Evolutionary conservation across 331 rosid genomes (phyloP), one percentile per base, ranked within the genome.

Genomic region (Quercus tomentella): DNA sequence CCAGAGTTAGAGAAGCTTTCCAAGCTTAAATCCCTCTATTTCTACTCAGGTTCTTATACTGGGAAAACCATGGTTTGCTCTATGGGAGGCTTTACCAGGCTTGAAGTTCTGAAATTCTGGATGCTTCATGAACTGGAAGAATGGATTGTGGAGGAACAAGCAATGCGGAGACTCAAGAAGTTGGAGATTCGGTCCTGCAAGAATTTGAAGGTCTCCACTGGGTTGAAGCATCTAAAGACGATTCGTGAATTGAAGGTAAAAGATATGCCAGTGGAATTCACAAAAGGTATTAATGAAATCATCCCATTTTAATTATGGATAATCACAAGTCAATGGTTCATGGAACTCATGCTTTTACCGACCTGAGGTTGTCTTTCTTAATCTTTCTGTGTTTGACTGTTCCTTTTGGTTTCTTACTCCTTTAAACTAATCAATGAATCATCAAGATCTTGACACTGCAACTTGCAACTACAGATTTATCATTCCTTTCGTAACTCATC

Each of bases 61-160:
- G 81, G 80, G 26, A 43, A 0, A 2, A 7, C 2, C 55, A 82
- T 85, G 87, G 77, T 30, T 75, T 85, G 85, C 76, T 28, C 51
- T 10, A 43, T 22, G 1, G 72, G 7, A 0, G 33, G 75, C 6
- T 82, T 87, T 76, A 79, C 9, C 25, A 9, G 68, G 80, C 91
- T 87, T 66, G 43, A 30, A 35, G 85, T 82, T n/a, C 28, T 88
- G 5, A 82, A 81, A 72, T 56, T 88, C n/a, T n/a, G n/a, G n/a
- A n/a, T n/a, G n/a, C n/a, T n/a, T n/a, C n/a, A n/a, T n/a, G n/a
- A n/a, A n/a, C 16, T 82, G 22, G 3, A 67, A 62, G 63, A 72
- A 4, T 83, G 79, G 87, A 56, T 5, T n/a, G 76, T 88, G 61
- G 4, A 75, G 56, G 81, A 77, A 30, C 54, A 71, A 21, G 86